These are phyloP conservation scores for Pyracantha coccinea DNA, from an alignment of 331 rosid genomes.

Conservation along the genomic window DNA sequence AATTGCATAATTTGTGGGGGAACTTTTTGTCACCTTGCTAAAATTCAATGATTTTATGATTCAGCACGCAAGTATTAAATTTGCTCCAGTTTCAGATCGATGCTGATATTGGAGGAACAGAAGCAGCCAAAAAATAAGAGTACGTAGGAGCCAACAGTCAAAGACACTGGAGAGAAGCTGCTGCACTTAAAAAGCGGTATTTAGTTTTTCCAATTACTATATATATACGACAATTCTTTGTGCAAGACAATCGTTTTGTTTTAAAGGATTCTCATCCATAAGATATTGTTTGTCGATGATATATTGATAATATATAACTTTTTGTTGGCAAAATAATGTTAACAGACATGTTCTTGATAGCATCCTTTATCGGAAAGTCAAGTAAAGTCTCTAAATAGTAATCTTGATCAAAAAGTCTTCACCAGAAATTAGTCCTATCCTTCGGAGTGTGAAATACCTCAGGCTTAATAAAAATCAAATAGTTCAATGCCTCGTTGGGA, in stretches of 20 bases:
- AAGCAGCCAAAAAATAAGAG: not conserved
- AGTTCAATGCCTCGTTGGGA: not conserved
- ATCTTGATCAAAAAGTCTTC: not conserved
- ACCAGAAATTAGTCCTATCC: too few species aligned
- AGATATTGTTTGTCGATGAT: too few species aligned
- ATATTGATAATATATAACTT: not conserved
- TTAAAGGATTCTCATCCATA: not conserved
- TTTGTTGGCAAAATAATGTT: not conserved
- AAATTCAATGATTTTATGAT: not conserved
- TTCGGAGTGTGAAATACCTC: too few species aligned
- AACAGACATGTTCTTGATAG: not conserved
- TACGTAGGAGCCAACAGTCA: not conserved
- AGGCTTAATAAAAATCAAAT: not conserved
- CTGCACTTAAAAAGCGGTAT: not conserved
- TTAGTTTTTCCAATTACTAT: not conserved
- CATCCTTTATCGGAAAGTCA: not conserved
- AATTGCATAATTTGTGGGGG: not conserved
- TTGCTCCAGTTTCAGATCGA: not conserved
- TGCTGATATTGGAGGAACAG: not conserved
- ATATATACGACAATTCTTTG: not conserved
- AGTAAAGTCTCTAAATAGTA: not conserved
- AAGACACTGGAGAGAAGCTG: not conserved
- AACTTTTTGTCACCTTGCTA: not conserved
- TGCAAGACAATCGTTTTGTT: not conserved
- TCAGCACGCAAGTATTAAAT: not conserved